These are phyloP conservation scores for Coemansia sp. DNA, from an alignment of 192 early-diverging fungal species.

Conservation along the genomic window DNA sequence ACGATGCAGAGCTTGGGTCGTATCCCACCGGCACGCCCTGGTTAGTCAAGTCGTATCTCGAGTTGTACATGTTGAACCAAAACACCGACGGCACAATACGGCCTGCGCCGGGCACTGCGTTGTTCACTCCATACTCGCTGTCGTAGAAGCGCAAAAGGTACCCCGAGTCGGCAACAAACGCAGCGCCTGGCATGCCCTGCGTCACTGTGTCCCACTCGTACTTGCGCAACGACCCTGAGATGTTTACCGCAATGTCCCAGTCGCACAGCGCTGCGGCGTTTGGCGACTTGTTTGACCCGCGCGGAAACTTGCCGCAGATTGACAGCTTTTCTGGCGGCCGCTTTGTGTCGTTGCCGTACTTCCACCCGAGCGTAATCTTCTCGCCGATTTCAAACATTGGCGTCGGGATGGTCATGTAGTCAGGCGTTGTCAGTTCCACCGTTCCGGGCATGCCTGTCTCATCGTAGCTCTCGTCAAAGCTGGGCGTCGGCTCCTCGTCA, in stretches of 20 bases:
- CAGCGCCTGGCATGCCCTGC: constrained; percentile 28
- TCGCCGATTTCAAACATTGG: constrained; percentile 51
- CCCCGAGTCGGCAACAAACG: constrained; percentile 32
- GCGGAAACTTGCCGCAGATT: constrained; percentile 49
- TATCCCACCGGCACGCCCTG: constrained; percentile 45
- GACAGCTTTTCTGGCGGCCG: constrained; percentile 37
- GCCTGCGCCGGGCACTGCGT: constrained; percentile 33
- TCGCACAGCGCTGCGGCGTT: constrained; percentile 23
- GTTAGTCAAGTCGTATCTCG: constrained; percentile 45
- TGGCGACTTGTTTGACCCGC: constrained; percentile 18
- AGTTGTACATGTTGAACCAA: constrained; percentile 50
- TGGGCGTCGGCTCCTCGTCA: constrained; percentile 1
- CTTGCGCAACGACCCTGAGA: constrained; percentile 31
- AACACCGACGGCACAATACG: constrained; percentile 31
- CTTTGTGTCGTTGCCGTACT: constrained; percentile 27
- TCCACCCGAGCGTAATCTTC: constrained; percentile 41
- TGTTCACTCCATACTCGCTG: constrained; percentile 38
- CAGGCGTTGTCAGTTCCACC: constrained; percentile 32
- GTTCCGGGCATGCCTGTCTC: constrained; percentile 37
- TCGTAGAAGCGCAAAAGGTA: constrained; percentile 47
- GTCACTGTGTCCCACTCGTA: constrained; percentile 48
- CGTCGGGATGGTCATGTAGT: constrained; percentile 27
- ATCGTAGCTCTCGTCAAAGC: constrained; percentile 43
- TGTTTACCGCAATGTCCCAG: constrained; percentile 49
- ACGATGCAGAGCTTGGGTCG: constrained; percentile 30